Conservation (phyloP, 768 basidiomycete species). For the Amanita rimosa region DNA sequence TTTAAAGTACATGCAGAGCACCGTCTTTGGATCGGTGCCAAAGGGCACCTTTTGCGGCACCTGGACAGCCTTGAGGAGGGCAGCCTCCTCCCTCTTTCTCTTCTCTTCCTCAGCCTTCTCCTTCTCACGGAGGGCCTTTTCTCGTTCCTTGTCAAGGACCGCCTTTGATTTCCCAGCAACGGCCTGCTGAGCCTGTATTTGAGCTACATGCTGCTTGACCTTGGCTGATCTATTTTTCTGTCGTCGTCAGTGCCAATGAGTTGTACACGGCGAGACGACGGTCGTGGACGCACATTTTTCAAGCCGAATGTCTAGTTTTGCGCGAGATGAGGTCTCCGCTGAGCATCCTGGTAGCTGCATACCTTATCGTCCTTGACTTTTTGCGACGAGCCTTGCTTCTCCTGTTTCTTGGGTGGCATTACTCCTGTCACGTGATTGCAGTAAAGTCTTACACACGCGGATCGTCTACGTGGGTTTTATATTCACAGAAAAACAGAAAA, state of each 20-base stretch:
- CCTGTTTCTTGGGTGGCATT: constrained; percentile 82
- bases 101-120: constrained; percentile 74
- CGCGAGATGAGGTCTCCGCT: constrained; percentile 14
- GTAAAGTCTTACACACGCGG: no score
- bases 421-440: no score
- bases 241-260: constrained; percentile 2
- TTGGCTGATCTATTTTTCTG: constrained; percentile 94
- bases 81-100: constrained; percentile 74
- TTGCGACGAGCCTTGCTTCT: constrained; percentile 41
- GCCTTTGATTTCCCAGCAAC: constrained; percentile 73
- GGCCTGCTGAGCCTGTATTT: constrained; percentile 69
- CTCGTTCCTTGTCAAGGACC: constrained; percentile 73
- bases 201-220: constrained; percentile 77
- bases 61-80: constrained; percentile 70
- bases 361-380: constrained; percentile 83
- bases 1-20: constrained; percentile 89
- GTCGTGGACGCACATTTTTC: constrained; percentile 60
- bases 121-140: constrained; percentile 68
- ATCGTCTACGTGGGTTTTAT: no score
- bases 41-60: constrained; percentile 76
- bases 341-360: constrained; percentile 11
- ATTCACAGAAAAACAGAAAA: no score
- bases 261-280: background rate
- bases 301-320: constrained; percentile 66
- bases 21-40: constrained; percentile 92